These are phyloP conservation scores for Pythium oligandrum DNA, from an alignment of 352 stramenopile genomes.

Conservation along the genomic window DNA sequence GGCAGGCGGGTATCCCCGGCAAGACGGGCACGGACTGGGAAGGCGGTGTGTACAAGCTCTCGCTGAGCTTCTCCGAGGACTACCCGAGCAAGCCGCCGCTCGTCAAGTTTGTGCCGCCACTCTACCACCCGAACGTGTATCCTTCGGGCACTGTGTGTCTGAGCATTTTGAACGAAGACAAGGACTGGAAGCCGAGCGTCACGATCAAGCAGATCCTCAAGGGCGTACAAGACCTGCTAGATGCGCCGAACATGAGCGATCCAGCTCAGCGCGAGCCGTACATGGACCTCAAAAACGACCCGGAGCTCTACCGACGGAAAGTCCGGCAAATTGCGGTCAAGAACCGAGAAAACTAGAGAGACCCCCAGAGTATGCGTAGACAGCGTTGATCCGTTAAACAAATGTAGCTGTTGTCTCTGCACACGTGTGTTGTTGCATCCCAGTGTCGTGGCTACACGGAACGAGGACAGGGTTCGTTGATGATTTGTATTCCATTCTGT, in stretches of 20 bases:
- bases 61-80: conserved; percentile 96
- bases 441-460: too few species aligned
- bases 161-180: conserved; percentile 98
- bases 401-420: too few species aligned
- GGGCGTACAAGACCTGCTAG: conserved; percentile 91
- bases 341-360: conserved; percentile 71
- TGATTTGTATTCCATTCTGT: not conserved
- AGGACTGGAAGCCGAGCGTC: conserved; percentile 97
- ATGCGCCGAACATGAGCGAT: conserved; percentile 86
- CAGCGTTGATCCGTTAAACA: too few species aligned
- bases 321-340: conserved; percentile 79
- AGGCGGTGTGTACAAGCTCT: conserved; percentile 96
- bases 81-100: conserved; percentile 98
- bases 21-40: conserved; percentile 97
- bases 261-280: conserved; percentile 83
- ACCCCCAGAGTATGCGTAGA: not conserved
- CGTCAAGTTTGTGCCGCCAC: conserved; percentile 96
- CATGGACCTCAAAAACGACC: conserved; percentile 88
- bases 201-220: conserved; percentile 98
- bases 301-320: conserved; percentile 86
- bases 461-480: not conserved
- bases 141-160: conserved; percentile 97
- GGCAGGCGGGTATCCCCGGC: conserved; percentile 95
- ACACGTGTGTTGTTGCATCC: too few species aligned
- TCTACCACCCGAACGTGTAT: conserved; percentile 98